These are phyloP conservation scores for Passiflora organensis DNA, from an alignment of 345 rosid genomes.

Conservation along the genomic window DNA sequence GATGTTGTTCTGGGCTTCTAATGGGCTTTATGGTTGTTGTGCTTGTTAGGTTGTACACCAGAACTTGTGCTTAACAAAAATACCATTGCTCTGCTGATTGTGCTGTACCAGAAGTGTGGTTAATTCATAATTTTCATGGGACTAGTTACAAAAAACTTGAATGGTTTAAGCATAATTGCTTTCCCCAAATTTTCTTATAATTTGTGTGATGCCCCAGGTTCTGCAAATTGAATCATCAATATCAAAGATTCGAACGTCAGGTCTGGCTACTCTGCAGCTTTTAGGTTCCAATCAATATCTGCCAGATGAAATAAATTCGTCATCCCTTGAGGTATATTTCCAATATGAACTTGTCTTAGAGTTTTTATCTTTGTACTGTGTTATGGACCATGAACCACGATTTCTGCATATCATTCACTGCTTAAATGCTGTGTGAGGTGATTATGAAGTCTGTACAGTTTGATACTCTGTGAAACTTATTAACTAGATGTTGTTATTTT, in stretches of 20 bases:
- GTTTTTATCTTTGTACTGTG: background rate
- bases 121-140: no score
- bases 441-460: no score
- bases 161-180: no score
- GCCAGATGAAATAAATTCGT: conserved; percentile 58
- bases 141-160: no score
- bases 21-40: no score
- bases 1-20: no score
- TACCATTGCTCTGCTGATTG: no score
- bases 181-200: background rate
- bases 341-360: conserved; percentile 10
- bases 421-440: no score
- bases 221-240: conserved; percentile 65
- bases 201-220: conserved; percentile 46
- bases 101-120: no score
- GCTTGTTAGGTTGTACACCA: no score
- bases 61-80: no score
- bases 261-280: conserved; percentile 50
- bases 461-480: background rate
- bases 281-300: conserved; percentile 46
- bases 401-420: background rate
- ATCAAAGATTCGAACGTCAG: conserved; percentile 53
- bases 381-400: background rate
- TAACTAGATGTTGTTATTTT: background rate
- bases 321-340: conserved; percentile 68